phyloP scores from a whole-genome alignment of 1,284 basidiomycete genomes.

The Tremellales sp. region DNA sequence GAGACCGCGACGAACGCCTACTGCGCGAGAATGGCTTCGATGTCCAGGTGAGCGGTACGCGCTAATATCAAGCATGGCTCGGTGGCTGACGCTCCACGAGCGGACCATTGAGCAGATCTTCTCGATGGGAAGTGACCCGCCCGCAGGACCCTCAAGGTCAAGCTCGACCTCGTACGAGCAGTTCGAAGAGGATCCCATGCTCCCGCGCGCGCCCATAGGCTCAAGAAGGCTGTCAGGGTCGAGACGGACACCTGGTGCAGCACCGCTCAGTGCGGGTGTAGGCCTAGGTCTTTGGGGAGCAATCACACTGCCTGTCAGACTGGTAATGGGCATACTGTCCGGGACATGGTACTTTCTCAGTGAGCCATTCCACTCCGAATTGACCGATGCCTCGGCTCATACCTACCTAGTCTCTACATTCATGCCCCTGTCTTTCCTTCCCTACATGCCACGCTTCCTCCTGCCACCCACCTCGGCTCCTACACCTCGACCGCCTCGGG shows the following conservation, averaged over 20 bases:
- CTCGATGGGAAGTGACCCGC: conserved; percentile 11
- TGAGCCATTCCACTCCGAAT: conserved; percentile 23
- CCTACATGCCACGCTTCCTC: conserved; percentile 42
- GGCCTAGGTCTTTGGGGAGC: conserved; percentile 35
- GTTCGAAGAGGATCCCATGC: conserved; percentile 14
- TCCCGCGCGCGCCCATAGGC: conserved; percentile 8
- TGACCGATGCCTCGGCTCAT: not conserved
- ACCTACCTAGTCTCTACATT: conserved; percentile 37
- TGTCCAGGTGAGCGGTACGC: conserved; percentile 39
- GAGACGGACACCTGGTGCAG: conserved; percentile 6
- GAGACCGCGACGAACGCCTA: conserved; percentile 41
- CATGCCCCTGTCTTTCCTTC: conserved; percentile 42
- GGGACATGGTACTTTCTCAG: conserved; percentile 47
- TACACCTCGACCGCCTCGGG: conserved; percentile 14
- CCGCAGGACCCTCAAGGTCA: not conserved
- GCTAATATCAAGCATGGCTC: not conserved
- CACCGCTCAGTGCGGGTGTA: conserved; percentile 13
- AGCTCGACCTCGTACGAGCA: conserved; percentile 7
- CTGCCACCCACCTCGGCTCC: conserved; percentile 33
- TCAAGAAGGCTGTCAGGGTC: conserved; percentile 17
- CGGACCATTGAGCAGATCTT: conserved; percentile 38
- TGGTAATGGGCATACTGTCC: conserved; percentile 35
- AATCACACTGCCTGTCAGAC: conserved; percentile 31
- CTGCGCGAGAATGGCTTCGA: conserved; percentile 45
- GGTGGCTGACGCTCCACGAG: no score